Evolutionary conservation across 2,329 filamentous ascomycete species (phyloP).

Genomic region (Lachnellula cervina): DNA sequence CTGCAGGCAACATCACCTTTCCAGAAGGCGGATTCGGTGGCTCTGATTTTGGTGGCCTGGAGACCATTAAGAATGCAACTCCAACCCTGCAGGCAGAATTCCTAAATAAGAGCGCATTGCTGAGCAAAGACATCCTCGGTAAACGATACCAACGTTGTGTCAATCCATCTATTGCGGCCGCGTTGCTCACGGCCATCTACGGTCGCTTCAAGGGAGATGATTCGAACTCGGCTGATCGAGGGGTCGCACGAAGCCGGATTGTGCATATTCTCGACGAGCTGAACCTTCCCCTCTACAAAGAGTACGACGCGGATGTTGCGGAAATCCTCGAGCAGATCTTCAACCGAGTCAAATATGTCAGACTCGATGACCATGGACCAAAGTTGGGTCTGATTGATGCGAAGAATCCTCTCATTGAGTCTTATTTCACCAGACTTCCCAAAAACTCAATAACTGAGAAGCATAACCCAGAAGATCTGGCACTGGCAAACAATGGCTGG

Average conservation of each 20-base stretch:
- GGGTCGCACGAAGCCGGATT: constrained; percentile 50
- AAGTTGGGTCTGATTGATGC: constrained; percentile 75
- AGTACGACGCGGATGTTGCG: constrained; percentile 79
- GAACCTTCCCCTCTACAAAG: constrained; percentile 84
- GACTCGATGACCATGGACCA: constrained; percentile 87
- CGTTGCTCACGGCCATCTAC: constrained; percentile 60
- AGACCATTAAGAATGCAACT: constrained; percentile 48
- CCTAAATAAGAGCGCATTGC: constrained; percentile 60
- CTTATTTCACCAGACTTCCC: constrained; percentile 89
- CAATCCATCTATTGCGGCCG: constrained; percentile 65
- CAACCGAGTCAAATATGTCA: constrained; percentile 91
- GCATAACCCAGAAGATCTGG: constrained; percentile 70
- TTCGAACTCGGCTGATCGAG: constrained; percentile 44
- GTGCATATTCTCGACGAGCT: constrained; percentile 69
- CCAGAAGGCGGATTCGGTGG: constrained; percentile 48
- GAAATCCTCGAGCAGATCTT: constrained; percentile 87
- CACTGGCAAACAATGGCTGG: constrained; percentile 95
- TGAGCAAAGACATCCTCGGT: constrained; percentile 68
- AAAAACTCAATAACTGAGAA: constrained; percentile 71
- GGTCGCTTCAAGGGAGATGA: constrained; percentile 59
- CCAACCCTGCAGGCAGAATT: constrained; percentile 53
- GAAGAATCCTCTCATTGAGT: constrained; percentile 78
- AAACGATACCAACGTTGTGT: constrained; percentile 71
- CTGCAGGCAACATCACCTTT: constrained; percentile 50
- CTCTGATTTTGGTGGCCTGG: constrained; percentile 44